Evolutionary conservation across 768 basidiomycete species (phyloP), one percentile per base, ranked within the genome.

Genomic region (Amylocystis lapponica): DNA sequence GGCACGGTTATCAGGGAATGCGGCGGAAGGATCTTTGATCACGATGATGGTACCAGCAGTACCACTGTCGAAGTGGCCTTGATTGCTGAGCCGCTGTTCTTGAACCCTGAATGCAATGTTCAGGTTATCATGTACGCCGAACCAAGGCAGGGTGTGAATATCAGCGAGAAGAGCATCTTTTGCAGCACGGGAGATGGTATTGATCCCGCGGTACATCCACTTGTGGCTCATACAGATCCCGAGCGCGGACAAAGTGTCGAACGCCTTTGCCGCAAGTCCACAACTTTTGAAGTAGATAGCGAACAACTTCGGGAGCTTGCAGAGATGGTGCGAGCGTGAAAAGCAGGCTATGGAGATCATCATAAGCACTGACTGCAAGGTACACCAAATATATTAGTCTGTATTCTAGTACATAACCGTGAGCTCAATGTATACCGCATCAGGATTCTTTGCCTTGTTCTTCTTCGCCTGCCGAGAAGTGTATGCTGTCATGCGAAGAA

Each of bases 111-210:
- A 41, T 13, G 20, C 19, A 9, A 50, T 33, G 35, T 50, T 50
- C 20, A 50, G 17, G 27, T 50, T 50, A 29, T 50, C 48, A 23
- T 47, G 31, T 2, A 36, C 19, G 21, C 36, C 26, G 36, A 41
- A 31, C 21, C 38, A 52, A 1, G 36, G 17, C 5, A 34, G 29
- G 0, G 25, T 1, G 0, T 27, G 31, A 8, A 46, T 35, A 22
- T 30, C 29, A n/a, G 29, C 9, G 29, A 30, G 9, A 9, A 30
- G 9, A 30, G 29, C 29, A 9, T 30, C 9, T n/a, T 30, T 30
- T n/a, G 29, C 9, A 9, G 9, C n/a, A 30, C 9, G 9, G 29
- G 29, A 30, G 29, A 30, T n/a, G n/a, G n/a, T n/a, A n/a, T n/a
- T n/a, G n/a, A n/a, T n/a, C n/a, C n/a, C n/a, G n/a, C n/a, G n/a